Base-by-base conservation (phyloP, 345 rosid species). In the Hypericum androsaemum region DNA sequence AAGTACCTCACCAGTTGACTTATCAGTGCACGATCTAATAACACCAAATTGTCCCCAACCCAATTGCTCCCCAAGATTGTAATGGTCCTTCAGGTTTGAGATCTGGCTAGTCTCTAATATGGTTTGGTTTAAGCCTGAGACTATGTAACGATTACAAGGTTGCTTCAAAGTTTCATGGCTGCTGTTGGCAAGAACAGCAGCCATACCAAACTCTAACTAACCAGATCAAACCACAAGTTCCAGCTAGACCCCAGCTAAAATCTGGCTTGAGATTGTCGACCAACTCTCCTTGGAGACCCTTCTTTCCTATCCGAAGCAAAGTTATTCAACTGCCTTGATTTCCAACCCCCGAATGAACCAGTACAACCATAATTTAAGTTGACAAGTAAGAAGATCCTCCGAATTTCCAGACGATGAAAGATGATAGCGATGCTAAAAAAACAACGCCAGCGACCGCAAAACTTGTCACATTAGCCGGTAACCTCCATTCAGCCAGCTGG, bases 1-100 rank as follows among this genome's bases (percentile, higher is more conserved):
- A 37, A 77, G 57, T 37, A 68, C 69, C 71, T 79, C 89, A 59
- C 89, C 73, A 5, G 79, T 74, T 6, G 69, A 42, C 69, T 74
- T 79, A 63, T 82, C 80, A 10, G 82, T 70, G 65, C 89, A 82
- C 32, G 56, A 69, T 61, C 82, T 73, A 48, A 82, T 79, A 39
- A 82, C 77, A 60, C 89, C 85, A 57, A 82, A 82, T 60, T 79
- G 82, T 41, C 89, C 85, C 85, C 77, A 79, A n/a, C 85, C 89
- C 69, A 82, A 56, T 47, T 77, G 79, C 51, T 74, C 74, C 17
- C 82, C 81, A 32, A 79, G 77, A 37, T 53, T 47, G 41, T 72
- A 79, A 38, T 68, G 60, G 47, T 82, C 89, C 41, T 66, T 77
- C 74, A 82, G 65, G 39, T 66, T 70, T 10, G 79, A 74, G 53